Conservation (phyloP, 2,329 filamentous ascomycete species). For the Calonectria fujianensis region DNA sequence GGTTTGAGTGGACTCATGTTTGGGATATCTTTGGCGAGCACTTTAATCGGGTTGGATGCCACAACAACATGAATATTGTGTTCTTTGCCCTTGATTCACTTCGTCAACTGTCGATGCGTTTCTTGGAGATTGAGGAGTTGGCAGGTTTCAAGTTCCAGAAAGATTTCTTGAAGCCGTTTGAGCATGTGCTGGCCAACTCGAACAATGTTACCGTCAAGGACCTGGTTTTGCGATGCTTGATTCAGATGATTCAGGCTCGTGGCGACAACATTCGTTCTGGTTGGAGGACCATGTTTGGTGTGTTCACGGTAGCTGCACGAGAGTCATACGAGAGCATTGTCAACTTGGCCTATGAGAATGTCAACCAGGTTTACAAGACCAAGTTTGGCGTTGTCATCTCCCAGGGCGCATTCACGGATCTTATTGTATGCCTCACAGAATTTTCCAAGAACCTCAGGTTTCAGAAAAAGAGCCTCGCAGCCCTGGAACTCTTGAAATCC, state of each 20-base stretch:
- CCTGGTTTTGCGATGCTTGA: slow-evolving; percentile 95
- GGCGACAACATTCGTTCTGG: slow-evolving; percentile 98
- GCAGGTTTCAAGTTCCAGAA: slow-evolving; percentile 99
- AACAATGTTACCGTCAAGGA: slow-evolving; percentile 95
- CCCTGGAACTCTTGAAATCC: slow-evolving; percentile 95
- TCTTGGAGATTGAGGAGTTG: slow-evolving; percentile 98
- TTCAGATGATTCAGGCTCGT: slow-evolving; percentile 98
- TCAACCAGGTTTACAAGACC: slow-evolving; percentile 95
- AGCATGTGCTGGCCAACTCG: slow-evolving; percentile 97
- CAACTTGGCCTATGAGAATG: slow-evolving; percentile 96
- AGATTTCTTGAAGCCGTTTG: slow-evolving; percentile 98
- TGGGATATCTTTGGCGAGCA: slow-evolving; percentile 99
- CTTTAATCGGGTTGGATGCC: slow-evolving; percentile 98
- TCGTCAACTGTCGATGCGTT: slow-evolving; percentile 96
- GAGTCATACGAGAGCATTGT: slow-evolving; percentile 97
- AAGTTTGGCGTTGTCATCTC: slow-evolving; percentile 97
- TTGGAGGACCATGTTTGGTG: slow-evolving; percentile 99
- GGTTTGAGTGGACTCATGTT: slow-evolving; percentile 98
- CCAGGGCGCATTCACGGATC: slow-evolving; percentile 96
- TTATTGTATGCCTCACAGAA: slow-evolving; percentile 96
- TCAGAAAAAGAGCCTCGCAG: slow-evolving; percentile 98
- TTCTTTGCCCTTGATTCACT: slow-evolving; percentile 98
- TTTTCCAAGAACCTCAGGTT: slow-evolving; percentile 99
- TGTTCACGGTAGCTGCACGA: slow-evolving; percentile 95
- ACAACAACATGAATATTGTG: slow-evolving; percentile 96